Evolutionary conservation across 768 basidiomycete genomes (phyloP), one percentile per base, ranked within the genome.

Genomic region (Cystoderma amianthinum): DNA sequence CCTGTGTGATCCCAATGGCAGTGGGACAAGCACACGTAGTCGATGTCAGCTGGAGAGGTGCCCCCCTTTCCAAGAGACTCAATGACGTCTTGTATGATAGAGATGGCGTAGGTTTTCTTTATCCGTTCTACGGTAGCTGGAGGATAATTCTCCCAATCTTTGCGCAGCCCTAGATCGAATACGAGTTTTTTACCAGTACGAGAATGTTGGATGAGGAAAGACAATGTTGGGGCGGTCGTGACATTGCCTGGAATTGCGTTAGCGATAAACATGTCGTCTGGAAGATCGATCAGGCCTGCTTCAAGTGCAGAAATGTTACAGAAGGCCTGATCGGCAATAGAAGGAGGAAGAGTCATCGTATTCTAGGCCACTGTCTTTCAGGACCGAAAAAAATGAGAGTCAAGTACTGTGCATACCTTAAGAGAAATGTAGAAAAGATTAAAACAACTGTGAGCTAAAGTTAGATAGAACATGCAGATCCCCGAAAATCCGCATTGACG

Each of bases 111-210:
- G 4, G 47, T 35, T 10, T 39, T 36, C 30, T 56, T 50, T 37
- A 67, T 53, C 51, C 45, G 48, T 34, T 61, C 44, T 24, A 57
- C 57, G 33, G 56, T 44, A 0, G 42, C 50, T 0, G 69, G 69
- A 0, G 72, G 64, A 39, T 61, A 67, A 3, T 57, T 66, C 16
- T 69, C 59, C 49, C 62, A 59, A 45, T 80, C 71, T 32, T 65
- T 63, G 19, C 76, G 68, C 6, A 73, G 60, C 6, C 79, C 79
- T 15, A 81, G 65, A 44, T 82, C 81, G 45, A 81, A 80, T 0
- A 78, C 45, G 28, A 76, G 50, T 21, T 60, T 67, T 10, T 58
- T 51, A 2, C 58, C 54, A 1, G 54, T 64, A 13, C 47, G 43
- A 1, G 74, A 72, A 48, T 81, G 78, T 9, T 59, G 63, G 28